Evolutionary conservation across 1,284 basidiomycete species (phyloP).

Genomic region (Tausonia pullulans): DNA sequence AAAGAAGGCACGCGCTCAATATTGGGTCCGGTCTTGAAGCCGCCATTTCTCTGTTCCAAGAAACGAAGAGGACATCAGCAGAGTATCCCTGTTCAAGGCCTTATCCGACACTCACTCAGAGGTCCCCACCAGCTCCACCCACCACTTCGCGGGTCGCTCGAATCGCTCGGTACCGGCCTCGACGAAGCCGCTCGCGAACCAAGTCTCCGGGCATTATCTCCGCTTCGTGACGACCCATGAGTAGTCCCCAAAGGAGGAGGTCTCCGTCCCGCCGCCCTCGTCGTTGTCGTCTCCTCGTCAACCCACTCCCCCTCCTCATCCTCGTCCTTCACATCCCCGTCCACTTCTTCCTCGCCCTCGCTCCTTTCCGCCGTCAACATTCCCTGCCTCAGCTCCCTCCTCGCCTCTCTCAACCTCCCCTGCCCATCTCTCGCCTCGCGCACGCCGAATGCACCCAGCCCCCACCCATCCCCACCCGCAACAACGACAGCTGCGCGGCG

Average conservation of each 20-base stretch:
- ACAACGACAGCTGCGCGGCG: slow-evolving; percentile 13
- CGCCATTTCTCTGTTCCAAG: neutral
- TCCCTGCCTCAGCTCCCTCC: slow-evolving; percentile 22
- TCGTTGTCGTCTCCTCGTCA: slow-evolving; percentile 12
- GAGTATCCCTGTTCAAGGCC: neutral
- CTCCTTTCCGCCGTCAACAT: slow-evolving; percentile 18
- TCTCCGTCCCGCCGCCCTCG: slow-evolving; percentile 35
- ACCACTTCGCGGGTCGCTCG: neutral
- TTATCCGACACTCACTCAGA: neutral
- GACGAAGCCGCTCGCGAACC: slow-evolving; percentile 22
- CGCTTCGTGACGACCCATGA: too few relatives aligned
- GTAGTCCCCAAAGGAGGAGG: too few relatives aligned
- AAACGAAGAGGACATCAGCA: neutral
- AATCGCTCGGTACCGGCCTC: slow-evolving; percentile 60
- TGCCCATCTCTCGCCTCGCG: slow-evolving; percentile 37
- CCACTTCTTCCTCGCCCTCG: slow-evolving; percentile 14
- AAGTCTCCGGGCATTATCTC: too few relatives aligned
- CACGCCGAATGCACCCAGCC: slow-evolving; percentile 56
- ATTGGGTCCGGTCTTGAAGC: neutral
- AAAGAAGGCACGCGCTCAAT: neutral
- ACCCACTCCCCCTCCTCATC: slow-evolving; percentile 14
- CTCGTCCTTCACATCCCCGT: slow-evolving; percentile 10
- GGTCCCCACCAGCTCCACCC: slow-evolving; percentile 6
- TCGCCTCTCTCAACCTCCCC: slow-evolving; percentile 26
- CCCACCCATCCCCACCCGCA: slow-evolving; percentile 44